phyloP scores from a whole-genome alignment of 2,329 filamentous ascomycete species.

The Talaromyces funiculosus region DNA sequence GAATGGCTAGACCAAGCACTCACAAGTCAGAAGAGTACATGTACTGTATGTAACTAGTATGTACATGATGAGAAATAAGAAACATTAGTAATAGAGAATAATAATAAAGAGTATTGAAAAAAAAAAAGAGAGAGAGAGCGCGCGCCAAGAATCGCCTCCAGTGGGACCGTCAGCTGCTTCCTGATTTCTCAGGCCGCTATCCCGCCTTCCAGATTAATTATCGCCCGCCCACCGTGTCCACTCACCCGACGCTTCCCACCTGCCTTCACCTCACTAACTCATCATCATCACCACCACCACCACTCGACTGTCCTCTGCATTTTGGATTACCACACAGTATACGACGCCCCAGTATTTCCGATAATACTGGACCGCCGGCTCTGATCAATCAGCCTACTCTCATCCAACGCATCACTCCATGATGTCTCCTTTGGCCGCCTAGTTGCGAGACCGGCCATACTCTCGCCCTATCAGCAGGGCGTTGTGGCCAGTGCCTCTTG shows the following conservation, averaged over 20 bases:
- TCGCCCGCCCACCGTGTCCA: not conserved
- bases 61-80: no score
- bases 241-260: slow-evolving; percentile 5
- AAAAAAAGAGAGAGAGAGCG: not conserved
- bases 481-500: slow-evolving; percentile 13
- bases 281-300: not conserved
- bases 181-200: not conserved
- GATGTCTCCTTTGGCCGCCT: slow-evolving; percentile 6
- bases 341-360: not conserved
- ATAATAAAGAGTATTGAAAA: not conserved
- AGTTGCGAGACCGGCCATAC: slow-evolving; percentile 11
- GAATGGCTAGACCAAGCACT: not conserved
- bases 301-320: not conserved
- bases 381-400: not conserved
- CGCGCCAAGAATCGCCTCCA: not conserved
- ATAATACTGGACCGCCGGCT: not conserved
- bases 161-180: not conserved
- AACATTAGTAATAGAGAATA: no score
- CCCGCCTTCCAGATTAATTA: slow-evolving; percentile 3
- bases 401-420: not conserved
- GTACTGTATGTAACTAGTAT: no score
- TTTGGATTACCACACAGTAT: not conserved
- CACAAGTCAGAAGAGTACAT: not conserved
- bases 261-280: not conserved
- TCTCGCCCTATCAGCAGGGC: slow-evolving; percentile 12